Evolutionary conservation across 2,329 filamentous ascomycete species (phyloP), one percentile per base, ranked within the genome.

Genomic region (Aspergillus chevalieri): DNA sequence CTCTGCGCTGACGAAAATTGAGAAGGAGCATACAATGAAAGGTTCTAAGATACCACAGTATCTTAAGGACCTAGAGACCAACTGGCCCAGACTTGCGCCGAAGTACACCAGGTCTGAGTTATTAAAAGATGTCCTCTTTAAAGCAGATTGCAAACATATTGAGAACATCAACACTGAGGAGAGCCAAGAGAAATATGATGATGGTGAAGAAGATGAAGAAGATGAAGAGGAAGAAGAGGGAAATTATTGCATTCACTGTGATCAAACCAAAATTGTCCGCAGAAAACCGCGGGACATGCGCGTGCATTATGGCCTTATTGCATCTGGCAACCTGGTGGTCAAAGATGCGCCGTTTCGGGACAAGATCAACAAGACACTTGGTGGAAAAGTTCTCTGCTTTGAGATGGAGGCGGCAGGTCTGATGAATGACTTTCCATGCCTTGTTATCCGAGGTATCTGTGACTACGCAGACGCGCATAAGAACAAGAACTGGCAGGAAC

Each of bases 221-320:
- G 22, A 24, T 6, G 22, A 24, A 24, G 22, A 24, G 22, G 21
- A 22, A 3, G 22, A 24, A 24, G 22, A 24, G 22, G 7, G 22
- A 6, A 24, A 24, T 7, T 8, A 24, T 24, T 24, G 22, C 22
- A 24, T 24, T 30, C 22, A 2, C 9, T 10, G 6, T 8, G 33
- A 15, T 14, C 33, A 14, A 6, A 36, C 12, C 4, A 36, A 36
- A 14, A 36, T 14, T 6, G 3, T 14, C 33, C 4, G 4, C 33
- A 36, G 12, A 36, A 14, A 36, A 36, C 33, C 5, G 22, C 22
- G 22, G 22, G 33, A 36, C 12, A 36, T 15, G 15, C 33, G 12
- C 33, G 33, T 46, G 3, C 54, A 52, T 26, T 53, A 55, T 30
- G 54, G 54, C 1, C 8, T 45, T 2, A 55, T 57, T 22, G 51